Percentiles rank a stretch among this genome's conserved stretches.
Evolutionary conservation across 148 eudicot species (phyloP).

Genomic region (Amaranthus cruentus): DNA sequence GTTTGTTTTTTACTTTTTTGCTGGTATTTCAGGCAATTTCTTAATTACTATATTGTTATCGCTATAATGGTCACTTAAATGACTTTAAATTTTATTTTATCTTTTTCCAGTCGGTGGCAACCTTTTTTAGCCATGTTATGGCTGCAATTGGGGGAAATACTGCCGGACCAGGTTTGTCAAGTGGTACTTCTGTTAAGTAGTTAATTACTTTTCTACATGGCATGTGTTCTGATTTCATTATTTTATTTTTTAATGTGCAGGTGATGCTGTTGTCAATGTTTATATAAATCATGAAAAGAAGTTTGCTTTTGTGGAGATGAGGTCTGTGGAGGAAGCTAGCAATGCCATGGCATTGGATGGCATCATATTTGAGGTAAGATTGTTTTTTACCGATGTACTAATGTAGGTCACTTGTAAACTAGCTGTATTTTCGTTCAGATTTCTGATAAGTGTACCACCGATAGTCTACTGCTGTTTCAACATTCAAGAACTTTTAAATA

Average conservation of each 20-base stretch:
- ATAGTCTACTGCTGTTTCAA: too few species aligned
- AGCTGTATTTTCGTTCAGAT: too few species aligned
- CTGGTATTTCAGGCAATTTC: background rate
- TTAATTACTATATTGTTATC: background rate
- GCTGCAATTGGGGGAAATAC: slow-evolving; percentile 87
- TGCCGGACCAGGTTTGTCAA: slow-evolving; percentile 81
- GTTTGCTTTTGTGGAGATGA: slow-evolving; percentile 87
- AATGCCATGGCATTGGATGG: slow-evolving; percentile 85
- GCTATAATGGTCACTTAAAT: too few species aligned
- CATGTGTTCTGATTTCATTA: background rate
- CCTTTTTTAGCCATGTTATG: slow-evolving; percentile 92
- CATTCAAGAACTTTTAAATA: too few species aligned
- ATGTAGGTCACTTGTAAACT: too few species aligned
- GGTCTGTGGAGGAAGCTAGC: slow-evolving; percentile 87
- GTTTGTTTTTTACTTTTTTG: too few species aligned
- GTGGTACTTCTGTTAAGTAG: background rate
- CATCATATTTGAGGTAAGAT: slow-evolving; percentile 57
- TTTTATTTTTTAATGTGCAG: slow-evolving; percentile 26
- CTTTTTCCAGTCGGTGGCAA: slow-evolving; percentile 71
- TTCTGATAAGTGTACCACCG: too few species aligned
- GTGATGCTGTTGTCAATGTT: slow-evolving; percentile 94
- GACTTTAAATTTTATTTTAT: background rate
- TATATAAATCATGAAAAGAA: slow-evolving; percentile 90
- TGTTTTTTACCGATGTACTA: too few species aligned
- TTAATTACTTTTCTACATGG: background rate